phyloP scores from a whole-genome alignment of 2,329 filamentous ascomycete species.

The Byssochlamys sp. region DNA sequence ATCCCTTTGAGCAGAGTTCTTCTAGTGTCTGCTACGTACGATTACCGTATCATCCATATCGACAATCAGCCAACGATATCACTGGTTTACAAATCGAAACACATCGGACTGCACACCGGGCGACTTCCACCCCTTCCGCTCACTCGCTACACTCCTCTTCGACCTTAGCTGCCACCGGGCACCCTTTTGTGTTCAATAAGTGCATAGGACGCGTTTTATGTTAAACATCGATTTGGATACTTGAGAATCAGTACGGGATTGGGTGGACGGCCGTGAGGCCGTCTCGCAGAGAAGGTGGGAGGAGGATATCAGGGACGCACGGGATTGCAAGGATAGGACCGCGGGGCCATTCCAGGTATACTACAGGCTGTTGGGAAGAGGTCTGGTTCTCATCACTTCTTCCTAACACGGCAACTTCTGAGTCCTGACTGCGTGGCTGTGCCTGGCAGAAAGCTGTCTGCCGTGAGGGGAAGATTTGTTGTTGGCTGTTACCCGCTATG shows the following conservation, averaged over 20 bases:
- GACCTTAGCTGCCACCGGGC: background rate
- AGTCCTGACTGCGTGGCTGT: background rate
- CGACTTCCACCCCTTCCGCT: background rate
- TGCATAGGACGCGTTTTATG: background rate
- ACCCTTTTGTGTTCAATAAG: background rate
- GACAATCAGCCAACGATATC: background rate
- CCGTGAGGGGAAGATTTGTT: background rate
- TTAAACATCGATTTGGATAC: slow-evolving; percentile 4
- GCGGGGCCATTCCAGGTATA: background rate
- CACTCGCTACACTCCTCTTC: background rate
- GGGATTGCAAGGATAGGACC: slow-evolving; percentile 1
- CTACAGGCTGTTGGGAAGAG: background rate
- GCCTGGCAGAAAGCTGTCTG: background rate
- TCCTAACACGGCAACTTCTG: background rate
- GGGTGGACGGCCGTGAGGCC: slow-evolving; percentile 29
- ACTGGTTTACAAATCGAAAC: background rate
- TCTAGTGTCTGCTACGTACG: background rate
- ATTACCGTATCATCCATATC: background rate
- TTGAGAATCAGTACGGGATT: slow-evolving; percentile 10
- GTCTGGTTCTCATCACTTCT: background rate
- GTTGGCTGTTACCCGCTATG: slow-evolving; percentile 34
- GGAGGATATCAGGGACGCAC: slow-evolving; percentile 17
- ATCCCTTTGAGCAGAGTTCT: background rate
- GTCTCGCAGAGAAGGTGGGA: slow-evolving; percentile 24
- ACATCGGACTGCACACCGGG: background rate